Evolutionary conservation across 129 eudicot species (phyloP), one percentile per base, ranked within the genome.

Genomic region (Oenanthe sinensis): DNA sequence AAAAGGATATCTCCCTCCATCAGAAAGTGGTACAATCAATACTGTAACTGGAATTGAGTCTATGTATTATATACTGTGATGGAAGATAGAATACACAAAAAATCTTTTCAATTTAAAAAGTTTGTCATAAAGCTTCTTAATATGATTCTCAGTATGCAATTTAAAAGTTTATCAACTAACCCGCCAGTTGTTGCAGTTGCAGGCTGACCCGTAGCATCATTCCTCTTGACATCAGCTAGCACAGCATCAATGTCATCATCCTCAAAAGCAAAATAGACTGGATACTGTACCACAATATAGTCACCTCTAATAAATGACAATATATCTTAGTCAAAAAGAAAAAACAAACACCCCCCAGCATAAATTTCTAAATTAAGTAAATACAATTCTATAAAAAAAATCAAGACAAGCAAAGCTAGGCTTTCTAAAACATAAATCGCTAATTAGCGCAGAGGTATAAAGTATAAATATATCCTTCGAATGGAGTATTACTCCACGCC

Each of bases 161-260:
- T 42, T 75, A 55, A 55, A 77, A 17, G 77, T 72, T 42, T 65
- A 76, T 68, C 40, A 50, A 92, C 97, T 84, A 79, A 96, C 97
- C 97, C 99, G 83, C 99, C 99, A 83, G 97, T 92, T 76, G 99
- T 96, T 75, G 99, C 96, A 79, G 97, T 90, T 20, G 97, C 99
- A 78, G 96, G 95, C 87, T 92, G 99, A 80, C 97, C 99, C 81
- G 87, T 83, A 39, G 89, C 97, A 90, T 92, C 99, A 43, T 86
- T 92, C 80, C 81, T 87, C 87, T 90, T 91, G 78, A 96, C 88
- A 70, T 92, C 97, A 52, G 89, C 97, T 47, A 96, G 85, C 65
- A 96, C 93, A 76, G 91, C 83, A 75, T 87, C 86, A 54, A 96
- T 77, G 76, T 89, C 77, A 12, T 90, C 93, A 80, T 90, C 96